Conservation (phyloP, 129 eudicot species). For the Lonicera japonica region DNA sequence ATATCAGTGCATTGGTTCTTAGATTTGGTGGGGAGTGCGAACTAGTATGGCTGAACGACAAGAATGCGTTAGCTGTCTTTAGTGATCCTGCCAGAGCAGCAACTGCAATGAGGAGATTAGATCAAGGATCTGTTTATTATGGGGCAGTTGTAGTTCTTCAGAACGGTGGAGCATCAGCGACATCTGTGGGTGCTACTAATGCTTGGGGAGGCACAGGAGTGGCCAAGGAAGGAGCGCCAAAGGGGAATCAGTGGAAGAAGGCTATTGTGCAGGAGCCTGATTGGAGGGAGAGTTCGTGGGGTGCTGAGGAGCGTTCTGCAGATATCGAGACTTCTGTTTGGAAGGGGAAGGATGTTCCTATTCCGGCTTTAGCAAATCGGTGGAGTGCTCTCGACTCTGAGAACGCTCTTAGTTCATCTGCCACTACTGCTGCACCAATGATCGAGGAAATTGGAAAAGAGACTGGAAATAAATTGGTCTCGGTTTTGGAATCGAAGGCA, state of each 20-base stretch:
- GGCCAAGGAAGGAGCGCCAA: constrained; percentile 20
- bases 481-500: constrained; percentile 4
- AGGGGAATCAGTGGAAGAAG: constrained; percentile 74
- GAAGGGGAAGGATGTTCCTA: constrained; percentile 47
- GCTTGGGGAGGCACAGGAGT: constrained; percentile 46
- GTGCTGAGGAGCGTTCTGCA: constrained; percentile 34
- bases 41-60: constrained; percentile 86
- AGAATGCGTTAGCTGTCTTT: constrained; percentile 87
- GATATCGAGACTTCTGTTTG: constrained; percentile 20
- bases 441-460: constrained; percentile 18
- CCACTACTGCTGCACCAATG: constrained; percentile 1
- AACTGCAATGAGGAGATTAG: constrained; percentile 94
- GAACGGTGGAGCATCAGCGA: constrained; percentile 18
- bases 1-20: constrained; percentile 78
- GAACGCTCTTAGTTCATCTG: constrained; percentile 12
- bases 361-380: constrained; percentile 41
- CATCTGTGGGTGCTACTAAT: constrained; percentile 26
- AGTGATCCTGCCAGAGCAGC: constrained; percentile 93
- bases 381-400: constrained; percentile 64
- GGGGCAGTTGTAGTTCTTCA: constrained; percentile 59
- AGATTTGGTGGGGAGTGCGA: constrained; percentile 98
- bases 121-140: constrained; percentile 78
- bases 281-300: constrained; percentile 51
- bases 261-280: constrained; percentile 57
- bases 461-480: constrained; percentile 1